A percentile compares a stretch with the other conserved stretches of the same genome.
Evolutionary conservation across 2,329 filamentous ascomycete genomes (phyloP).

Genomic region (Gyromitra esculenta): DNA sequence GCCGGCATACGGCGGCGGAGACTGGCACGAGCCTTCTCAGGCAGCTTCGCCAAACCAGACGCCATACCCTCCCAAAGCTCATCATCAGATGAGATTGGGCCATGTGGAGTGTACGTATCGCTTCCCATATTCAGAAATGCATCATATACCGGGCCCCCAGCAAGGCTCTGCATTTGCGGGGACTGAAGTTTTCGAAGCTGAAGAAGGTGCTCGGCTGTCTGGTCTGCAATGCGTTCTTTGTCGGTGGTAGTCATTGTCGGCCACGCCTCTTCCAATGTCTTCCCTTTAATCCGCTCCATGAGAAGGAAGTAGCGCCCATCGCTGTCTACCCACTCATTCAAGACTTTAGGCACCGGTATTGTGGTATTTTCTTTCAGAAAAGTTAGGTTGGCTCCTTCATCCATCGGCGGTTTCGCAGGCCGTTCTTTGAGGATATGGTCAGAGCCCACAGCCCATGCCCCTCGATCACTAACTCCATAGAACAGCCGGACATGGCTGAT

Average conservation of each 20-base stretch:
- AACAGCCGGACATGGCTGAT: conserved; percentile 36
- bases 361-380: conserved; percentile 43
- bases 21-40: conserved; percentile 12
- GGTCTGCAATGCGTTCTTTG: conserved; percentile 41
- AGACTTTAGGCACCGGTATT: conserved; percentile 40
- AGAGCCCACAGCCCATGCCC: conserved; percentile 38
- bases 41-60: conserved; percentile 17
- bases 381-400: conserved; percentile 37
- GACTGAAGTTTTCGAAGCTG: conserved; percentile 40
- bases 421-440: conserved; percentile 39
- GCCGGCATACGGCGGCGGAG: conserved; percentile 46
- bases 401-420: conserved; percentile 27
- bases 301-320: conserved; percentile 42
- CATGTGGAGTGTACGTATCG: conserved; percentile 33
- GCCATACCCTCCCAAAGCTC: conserved; percentile 44
- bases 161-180: conserved; percentile 23
- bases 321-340: conserved; percentile 37
- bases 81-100: conserved; percentile 34
- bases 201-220: conserved; percentile 34
- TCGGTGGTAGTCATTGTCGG: conserved; percentile 22
- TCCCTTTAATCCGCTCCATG: conserved; percentile 39
- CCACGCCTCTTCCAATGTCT: conserved; percentile 39
- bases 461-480: conserved; percentile 27
- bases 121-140: conserved; percentile 32
- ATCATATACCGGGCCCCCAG: conserved; percentile 36